Percentiles rank a stretch among this genome's conserved stretches.
Conservation (phyloP, 2,329 filamentous ascomycete species). For the Arachnopeziza araneosa region DNA sequence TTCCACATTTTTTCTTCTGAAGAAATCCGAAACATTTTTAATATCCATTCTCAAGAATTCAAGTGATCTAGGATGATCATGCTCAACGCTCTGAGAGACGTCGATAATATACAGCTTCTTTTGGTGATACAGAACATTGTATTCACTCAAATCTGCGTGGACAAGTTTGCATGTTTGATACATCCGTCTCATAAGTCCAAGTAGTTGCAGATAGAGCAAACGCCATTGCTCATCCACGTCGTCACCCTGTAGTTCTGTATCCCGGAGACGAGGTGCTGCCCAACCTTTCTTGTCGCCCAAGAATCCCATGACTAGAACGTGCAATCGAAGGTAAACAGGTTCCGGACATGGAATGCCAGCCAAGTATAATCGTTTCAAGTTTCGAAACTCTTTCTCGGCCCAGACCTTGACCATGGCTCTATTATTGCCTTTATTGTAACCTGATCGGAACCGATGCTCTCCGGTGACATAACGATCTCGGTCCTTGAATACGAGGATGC, state of each 20-base stretch:
- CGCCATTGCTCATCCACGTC: constrained; percentile 70
- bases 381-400: constrained; percentile 98
- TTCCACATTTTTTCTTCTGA: constrained; percentile 78
- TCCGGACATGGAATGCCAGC: constrained; percentile 88
- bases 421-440: constrained; percentile 92
- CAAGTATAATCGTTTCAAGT: constrained; percentile 75
- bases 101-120: constrained; percentile 87
- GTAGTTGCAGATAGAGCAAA: constrained; percentile 71
- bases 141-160: constrained; percentile 95
- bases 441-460: constrained; percentile 84
- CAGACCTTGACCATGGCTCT: constrained; percentile 97
- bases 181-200: constrained; percentile 86
- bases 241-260: constrained; percentile 68
- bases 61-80: constrained; percentile 85
- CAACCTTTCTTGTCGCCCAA: constrained; percentile 81
- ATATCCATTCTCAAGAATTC: constrained; percentile 98
- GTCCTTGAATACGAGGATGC: constrained; percentile 96
- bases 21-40: constrained; percentile 94
- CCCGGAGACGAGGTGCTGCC: constrained; percentile 81
- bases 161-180: constrained; percentile 90
- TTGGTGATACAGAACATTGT: constrained; percentile 90
- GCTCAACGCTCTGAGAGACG: constrained; percentile 95
- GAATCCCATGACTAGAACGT: constrained; percentile 93
- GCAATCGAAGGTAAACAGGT: constrained; percentile 81
- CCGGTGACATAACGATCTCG: constrained; percentile 92